Percentiles rank a stretch among this genome's conserved stretches.
phyloP scores from a whole-genome alignment of 225 moss, liverwort and hornwort species.

The Rhytidiadelphus loreus region DNA sequence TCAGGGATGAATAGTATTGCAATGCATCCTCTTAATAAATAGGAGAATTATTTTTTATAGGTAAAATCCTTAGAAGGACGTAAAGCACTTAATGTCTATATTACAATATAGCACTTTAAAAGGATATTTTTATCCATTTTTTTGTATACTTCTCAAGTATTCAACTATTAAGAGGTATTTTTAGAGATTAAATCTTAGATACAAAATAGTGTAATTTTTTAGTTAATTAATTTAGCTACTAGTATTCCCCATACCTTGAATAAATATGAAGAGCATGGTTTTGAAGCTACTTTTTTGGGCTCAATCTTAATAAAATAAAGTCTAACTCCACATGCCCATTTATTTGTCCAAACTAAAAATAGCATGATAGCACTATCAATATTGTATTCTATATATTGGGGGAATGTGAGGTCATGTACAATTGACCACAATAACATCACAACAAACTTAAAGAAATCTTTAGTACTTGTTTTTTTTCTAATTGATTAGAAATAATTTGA shows the following conservation, averaged over 20 bases:
- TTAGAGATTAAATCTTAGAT: too few relatives aligned
- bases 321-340: fast-evolving
- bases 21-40: too few relatives aligned
- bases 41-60: too few relatives aligned
- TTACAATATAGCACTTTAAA: too few relatives aligned
- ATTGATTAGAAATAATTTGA: neutral
- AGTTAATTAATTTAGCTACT: too few relatives aligned
- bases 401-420: neutral
- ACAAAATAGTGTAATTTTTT: too few relatives aligned
- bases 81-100: too few relatives aligned
- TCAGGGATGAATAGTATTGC: too few relatives aligned
- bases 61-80: too few relatives aligned
- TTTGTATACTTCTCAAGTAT: too few relatives aligned
- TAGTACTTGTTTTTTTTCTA: neutral
- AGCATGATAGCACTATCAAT: neutral
- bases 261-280: neutral
- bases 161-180: too few relatives aligned
- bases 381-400: neutral
- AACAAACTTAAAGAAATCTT: neutral
- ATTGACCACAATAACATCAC: fast-evolving
- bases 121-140: too few relatives aligned
- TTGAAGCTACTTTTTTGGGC: fast-evolving
- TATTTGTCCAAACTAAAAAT: neutral
- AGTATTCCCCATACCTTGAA: fast-evolving
- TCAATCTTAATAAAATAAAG: neutral